phyloP scores from a whole-genome alignment of 2,329 filamentous ascomycete genomes.

The Aspergillus candidus region DNA sequence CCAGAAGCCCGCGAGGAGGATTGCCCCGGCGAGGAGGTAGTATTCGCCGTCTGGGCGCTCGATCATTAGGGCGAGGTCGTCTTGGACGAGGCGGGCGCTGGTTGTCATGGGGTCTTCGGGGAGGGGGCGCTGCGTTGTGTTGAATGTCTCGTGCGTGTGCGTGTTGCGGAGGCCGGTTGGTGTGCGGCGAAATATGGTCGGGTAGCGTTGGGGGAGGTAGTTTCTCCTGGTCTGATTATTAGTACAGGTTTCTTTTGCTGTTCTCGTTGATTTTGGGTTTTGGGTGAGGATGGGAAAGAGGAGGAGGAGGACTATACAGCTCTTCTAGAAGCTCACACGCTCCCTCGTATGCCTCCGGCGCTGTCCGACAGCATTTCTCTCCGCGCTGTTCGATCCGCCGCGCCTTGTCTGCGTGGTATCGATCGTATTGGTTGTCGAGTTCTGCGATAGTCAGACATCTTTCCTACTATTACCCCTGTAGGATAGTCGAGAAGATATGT shows the following conservation, averaged over 20 bases:
- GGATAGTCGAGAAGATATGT: not conserved
- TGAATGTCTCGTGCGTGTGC: constrained; percentile 65
- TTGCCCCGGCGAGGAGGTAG: constrained; percentile 69
- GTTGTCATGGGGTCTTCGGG: constrained; percentile 73
- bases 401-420: constrained; percentile 66
- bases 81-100: constrained; percentile 66
- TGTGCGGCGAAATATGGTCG: constrained; percentile 60
- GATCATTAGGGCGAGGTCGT: constrained; percentile 80
- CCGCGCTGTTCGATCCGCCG: constrained; percentile 62
- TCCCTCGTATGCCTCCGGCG: constrained; percentile 63
- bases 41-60: constrained; percentile 71
- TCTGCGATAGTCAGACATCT: constrained; percentile 40
- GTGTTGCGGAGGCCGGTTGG: constrained; percentile 62
- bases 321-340: constrained; percentile 73
- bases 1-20: constrained; percentile 79
- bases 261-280: constrained; percentile 2
- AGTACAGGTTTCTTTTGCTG: not conserved
- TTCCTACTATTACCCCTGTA: not conserved
- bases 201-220: constrained; percentile 72
- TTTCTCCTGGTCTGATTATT: constrained; percentile 28
- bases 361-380: constrained; percentile 60
- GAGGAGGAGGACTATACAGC: constrained; percentile 37
- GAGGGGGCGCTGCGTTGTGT: constrained; percentile 59
- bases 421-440: constrained; percentile 70
- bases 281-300: not conserved